A percentile compares a stretch with the other conserved stretches of the same genome.
These are phyloP conservation scores for Aspergillus chevalieri DNA, from an alignment of 2,329 filamentous ascomycete species.

Conservation along the genomic window DNA sequence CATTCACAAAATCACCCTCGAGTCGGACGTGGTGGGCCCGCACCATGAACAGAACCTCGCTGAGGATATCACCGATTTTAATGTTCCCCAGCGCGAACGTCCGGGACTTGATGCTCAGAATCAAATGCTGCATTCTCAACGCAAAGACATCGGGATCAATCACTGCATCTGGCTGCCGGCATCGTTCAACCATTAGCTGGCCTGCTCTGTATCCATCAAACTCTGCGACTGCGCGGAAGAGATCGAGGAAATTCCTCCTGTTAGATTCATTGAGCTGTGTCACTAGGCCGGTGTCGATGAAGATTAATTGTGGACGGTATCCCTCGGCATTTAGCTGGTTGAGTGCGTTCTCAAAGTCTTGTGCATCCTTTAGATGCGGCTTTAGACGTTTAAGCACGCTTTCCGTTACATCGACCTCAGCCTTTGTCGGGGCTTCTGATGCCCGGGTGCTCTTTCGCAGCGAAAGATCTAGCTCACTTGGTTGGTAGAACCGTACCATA, in stretches of 20 bases:
- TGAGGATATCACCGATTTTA: conserved; percentile 91
- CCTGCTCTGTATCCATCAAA: conserved; percentile 96
- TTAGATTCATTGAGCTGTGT: conserved; percentile 87
- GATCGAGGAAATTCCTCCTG: conserved; percentile 82
- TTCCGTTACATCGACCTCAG: conserved; percentile 73
- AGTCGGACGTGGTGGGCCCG: conserved; percentile 84
- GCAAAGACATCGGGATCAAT: conserved; percentile 86
- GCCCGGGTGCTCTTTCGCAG: conserved; percentile 42
- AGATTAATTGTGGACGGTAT: conserved; percentile 88
- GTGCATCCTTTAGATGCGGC: conserved; percentile 61
- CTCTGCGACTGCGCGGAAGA: conserved; percentile 92
- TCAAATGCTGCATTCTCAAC: conserved; percentile 92
- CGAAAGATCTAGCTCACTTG: conserved; percentile 63
- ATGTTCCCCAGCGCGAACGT: conserved; percentile 91
- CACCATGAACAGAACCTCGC: conserved; percentile 87
- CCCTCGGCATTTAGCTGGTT: conserved; percentile 75
- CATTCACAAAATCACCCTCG: conserved; percentile 97
- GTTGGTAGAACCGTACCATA: conserved; percentile 97
- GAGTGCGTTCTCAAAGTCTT: conserved; percentile 69
- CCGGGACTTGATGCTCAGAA: conserved; percentile 79
- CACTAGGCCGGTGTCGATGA: conserved; percentile 93
- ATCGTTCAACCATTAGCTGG: conserved; percentile 91
- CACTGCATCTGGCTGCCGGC: conserved; percentile 84
- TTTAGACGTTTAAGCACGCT: conserved; percentile 73
- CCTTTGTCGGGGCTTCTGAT: conserved; percentile 39